Base-by-base conservation (phyloP, 2,329 filamentous ascomycete genomes). In the Massarina eburnea region DNA sequence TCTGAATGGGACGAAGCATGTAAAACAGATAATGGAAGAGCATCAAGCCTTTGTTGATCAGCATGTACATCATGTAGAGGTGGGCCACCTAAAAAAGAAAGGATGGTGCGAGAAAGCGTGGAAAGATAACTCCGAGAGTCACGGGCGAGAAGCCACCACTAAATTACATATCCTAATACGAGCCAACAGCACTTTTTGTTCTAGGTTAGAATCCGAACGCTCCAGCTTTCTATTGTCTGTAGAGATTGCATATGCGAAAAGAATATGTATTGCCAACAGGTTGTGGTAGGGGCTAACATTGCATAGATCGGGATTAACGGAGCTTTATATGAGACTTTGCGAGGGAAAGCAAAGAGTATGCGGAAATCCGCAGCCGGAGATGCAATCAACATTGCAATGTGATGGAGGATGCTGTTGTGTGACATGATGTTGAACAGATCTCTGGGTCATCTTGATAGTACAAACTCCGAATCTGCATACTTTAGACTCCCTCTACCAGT, bases 401-500 rank as follows among this genome's bases (percentile, higher is more conserved):
- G n/a, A n/a, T n/a, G n/a, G n/a, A n/a, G n/a, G n/a, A 14, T 14
- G 27, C 4, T 14, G 4, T 14, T 30, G 27, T 30, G 27, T 14
- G 6, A 30, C 27, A 30, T 30, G 27, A 30, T 14, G 27, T 30
- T 14, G 27, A 30, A 30, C 12, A 4, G 6, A 30, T 30, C 27
- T 30, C 27, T 30, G 27, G 27, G 5, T 14, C 27, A 30, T 30
- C 27, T 14, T 14, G 27, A 14, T 14, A 14, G n/a, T 14, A 30
- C 27, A 8, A 14, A 8, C 12, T 8, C 9, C 27, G n/a, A 30
- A 30, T 30, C 27, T 30, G 12, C 10, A 39, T 30, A 19, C 42
- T 14, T 3, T 2, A n/a, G 40, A 37, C 27, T 43, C 52, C 52
- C 39, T 46, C 36, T 47, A 52, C 54, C 51, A 44, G 47, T 41